Conservation (phyloP, 495 filamentous ascomycete species). For the Physcia stellaris region DNA sequence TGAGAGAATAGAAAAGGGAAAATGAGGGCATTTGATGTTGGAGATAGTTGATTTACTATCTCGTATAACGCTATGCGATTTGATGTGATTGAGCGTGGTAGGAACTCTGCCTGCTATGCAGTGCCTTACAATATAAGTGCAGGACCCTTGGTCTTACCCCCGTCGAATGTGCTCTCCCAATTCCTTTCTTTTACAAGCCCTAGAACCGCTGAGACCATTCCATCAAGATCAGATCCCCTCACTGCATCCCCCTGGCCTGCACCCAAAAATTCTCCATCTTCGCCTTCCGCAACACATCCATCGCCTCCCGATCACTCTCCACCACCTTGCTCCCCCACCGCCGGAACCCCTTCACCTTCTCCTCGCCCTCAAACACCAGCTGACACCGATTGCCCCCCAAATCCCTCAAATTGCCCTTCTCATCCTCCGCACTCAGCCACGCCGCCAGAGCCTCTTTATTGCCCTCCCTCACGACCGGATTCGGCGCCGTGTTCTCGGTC, state of each 20-base stretch:
- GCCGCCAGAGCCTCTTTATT: slow-evolving; percentile 46
- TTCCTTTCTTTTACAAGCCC: too few relatives aligned
- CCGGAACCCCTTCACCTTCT: slow-evolving; percentile 61
- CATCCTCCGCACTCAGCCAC: slow-evolving; percentile 68
- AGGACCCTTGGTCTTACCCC: too few relatives aligned
- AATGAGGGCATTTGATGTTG: too few relatives aligned
- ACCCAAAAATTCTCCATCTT: slow-evolving; percentile 97
- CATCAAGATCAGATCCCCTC: not conserved
- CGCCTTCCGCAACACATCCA: slow-evolving; percentile 58
- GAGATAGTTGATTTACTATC: too few relatives aligned
- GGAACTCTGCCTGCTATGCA: too few relatives aligned
- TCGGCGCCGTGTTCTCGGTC: slow-evolving; percentile 72
- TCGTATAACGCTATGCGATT: too few relatives aligned
- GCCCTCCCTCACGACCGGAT: slow-evolving; percentile 40
- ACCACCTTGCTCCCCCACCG: slow-evolving; percentile 77
- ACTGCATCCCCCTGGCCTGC: slow-evolving; percentile 61
- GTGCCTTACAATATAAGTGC: too few relatives aligned
- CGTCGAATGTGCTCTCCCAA: too few relatives aligned
- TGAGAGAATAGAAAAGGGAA: not conserved
- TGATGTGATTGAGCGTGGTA: too few relatives aligned
- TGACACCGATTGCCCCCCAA: slow-evolving; percentile 64
- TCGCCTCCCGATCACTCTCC: slow-evolving; percentile 78
- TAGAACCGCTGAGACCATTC: too few relatives aligned
- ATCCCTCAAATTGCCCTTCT: slow-evolving; percentile 66
- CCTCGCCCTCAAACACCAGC: slow-evolving; percentile 78